These are phyloP conservation scores for Ricinus communis DNA, from an alignment of 345 rosid species.

Conservation along the genomic window DNA sequence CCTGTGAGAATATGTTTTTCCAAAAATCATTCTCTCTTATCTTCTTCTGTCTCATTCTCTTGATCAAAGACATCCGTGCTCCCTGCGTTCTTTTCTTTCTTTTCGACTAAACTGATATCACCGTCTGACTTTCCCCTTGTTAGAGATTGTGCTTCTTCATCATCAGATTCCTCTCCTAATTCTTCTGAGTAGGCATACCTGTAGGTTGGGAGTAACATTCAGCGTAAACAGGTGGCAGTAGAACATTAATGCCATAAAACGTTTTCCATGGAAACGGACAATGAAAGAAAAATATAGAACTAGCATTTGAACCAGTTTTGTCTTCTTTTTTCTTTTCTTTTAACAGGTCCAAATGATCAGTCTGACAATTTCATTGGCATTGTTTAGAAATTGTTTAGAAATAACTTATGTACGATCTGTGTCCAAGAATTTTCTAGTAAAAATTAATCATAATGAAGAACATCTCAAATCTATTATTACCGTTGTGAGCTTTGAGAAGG, in stretches of 20 bases:
- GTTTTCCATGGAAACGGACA: not conserved
- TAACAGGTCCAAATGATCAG: no score
- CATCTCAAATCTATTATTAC: conserved; percentile 31
- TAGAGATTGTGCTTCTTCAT: conserved; percentile 68
- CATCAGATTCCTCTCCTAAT: conserved; percentile 58
- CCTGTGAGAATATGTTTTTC: not conserved
- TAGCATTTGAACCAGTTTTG: not conserved
- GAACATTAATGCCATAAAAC: not conserved
- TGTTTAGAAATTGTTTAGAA: no score
- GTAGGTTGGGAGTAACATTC: conserved; percentile 14
- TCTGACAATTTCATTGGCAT: no score
- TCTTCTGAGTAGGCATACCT: conserved; percentile 89
- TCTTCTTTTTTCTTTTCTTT: no score
- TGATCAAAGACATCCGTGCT: conserved; percentile 29
- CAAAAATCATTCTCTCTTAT: conserved; percentile 56
- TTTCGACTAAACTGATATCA: conserved; percentile 60
- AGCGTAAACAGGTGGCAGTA: conserved; percentile 8
- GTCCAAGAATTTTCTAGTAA: not conserved
- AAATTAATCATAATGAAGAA: not conserved
- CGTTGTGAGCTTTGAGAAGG: conserved; percentile 91
- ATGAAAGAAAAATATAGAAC: not conserved
- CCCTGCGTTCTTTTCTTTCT: conserved; percentile 45
- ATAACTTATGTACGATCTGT: not conserved
- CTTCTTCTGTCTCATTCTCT: conserved; percentile 68
- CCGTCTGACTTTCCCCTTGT: conserved; percentile 65